Base-by-base conservation (phyloP, 768 basidiomycete genomes). In the Wakefieldia striispora region DNA sequence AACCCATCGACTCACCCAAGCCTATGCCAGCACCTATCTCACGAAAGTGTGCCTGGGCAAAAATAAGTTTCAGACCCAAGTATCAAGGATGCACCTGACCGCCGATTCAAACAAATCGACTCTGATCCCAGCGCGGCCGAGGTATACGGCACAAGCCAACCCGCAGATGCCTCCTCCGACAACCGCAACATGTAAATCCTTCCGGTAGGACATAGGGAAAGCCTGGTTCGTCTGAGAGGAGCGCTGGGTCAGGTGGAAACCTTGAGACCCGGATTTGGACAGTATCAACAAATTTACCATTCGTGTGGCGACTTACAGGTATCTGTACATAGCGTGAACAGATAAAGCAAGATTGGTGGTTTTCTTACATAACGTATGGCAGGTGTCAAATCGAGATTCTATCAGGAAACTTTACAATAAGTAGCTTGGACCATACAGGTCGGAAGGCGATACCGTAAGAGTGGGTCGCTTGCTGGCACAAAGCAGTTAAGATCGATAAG, bases 161-260 rank as follows among this genome's bases (percentile, higher is more conserved):
- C 80, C 79, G 48, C 74, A 76, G 62, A 82, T 73, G 11, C 82
- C 80, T 19, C 80, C 80, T 20, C 81, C 81, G 3, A 82, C 69
- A 27, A 83, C 74, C 1, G 79, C 79, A 24, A 82, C 69, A 24
- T 67, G 65, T 52, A 81, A 75, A 57, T 74, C 72, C 51, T 76
- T 76, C 21, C 45, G 43, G 42, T 26, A 40, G 7, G 35, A 8
- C 49, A 51, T 43, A 9, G 33, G 33, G 14, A 33, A 33, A 14
- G 14, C 6, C 33, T 33, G 6, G 33, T 14, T 16, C 14, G 33
- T 29, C 29, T 29, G 11, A 29, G 11, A 33, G 13, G 13, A 13
- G 7, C 31, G 14, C 13, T 11, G 29, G 16, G 13, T 33, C 33
- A 16, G 8, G 33, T 6, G 33, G 14, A 12, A 14, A 33, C 31